Evolutionary conservation across 2,329 filamentous ascomycete genomes (phyloP), one percentile per base, ranked within the genome.

Genomic region (Colletotrichum noveboracense): DNA sequence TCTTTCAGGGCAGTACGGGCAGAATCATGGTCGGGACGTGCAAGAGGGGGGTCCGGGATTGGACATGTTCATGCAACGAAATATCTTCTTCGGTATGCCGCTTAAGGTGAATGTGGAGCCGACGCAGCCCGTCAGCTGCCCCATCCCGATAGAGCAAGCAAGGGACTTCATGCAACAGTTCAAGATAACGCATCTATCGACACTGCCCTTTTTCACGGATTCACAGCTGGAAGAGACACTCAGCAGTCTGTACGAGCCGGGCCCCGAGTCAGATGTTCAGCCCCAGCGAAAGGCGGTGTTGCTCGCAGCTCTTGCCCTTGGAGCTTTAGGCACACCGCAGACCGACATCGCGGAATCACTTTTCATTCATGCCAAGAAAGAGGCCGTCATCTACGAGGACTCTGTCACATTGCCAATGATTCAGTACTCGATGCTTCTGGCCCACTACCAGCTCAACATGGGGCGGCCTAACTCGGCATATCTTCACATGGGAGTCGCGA

Each of bases 351-450:
- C 80, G 4, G 80, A 82, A 36, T 65, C 77, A 9, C 69, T 82
- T 3, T 77, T 81, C 32, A 75, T 75, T 9, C 77, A 79, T 58
- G 80, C 81, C 32, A 81, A 81, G 60, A 78, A 76, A 12, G 78
- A 80, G 48, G 80, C 78, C 3, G 60, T 77, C 4, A 60, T 79
- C 6, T 82, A 79, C 38, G 81, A 82, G 32, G 81, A 82, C 28
- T 79, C 79, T 7, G 81, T 82, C n/a, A 82, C 79, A 7, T 68
- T 82, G n/a, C 77, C 79, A 5, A 82, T 82, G 80, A 78, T 82
- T 5, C 81, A 82, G 56, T 78, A 80, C 38, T 81, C 80, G 0
- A 69, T 82, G 13, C 66, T 82, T 6, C 34, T 80, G 26, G 78
- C 81, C 7, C 77, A 80, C 14, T 82, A 82, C 52, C 81, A 82